Evolutionary conservation across 306 rosid species (phyloP), one percentile per base, ranked within the genome.

Genomic region (Cyclanthera cordifolia): DNA sequence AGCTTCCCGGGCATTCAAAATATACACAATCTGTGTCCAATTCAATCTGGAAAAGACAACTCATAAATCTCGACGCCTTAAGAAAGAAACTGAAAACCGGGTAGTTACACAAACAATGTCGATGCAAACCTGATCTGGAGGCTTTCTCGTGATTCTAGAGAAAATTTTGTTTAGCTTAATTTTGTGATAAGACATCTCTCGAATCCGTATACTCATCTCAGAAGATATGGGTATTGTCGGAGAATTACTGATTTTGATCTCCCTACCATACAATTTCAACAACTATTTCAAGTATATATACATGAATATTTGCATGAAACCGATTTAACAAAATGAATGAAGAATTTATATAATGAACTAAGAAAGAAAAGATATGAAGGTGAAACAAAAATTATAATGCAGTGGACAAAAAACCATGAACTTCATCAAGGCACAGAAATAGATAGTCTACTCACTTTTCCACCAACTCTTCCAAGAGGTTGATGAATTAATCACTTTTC

Each of bases 401-500:
- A n/a, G 53, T 1, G 10, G 21, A 49, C 8, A 49, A 49, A 49
- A 49, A 5, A 37, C 10, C 60, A 54, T 54, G n/a, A 24, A 54
- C 46, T 25, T 67, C 56, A 25, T n/a, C n/a, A 53, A 23, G 1
- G 19, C 41, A 23, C 41, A 37, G 41, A 53, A 55, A 16, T 14
- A 4, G 11, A 30, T 25, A 55, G 47, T 54, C 3, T 19, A 76
- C 94, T 82, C 82, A 90, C 99, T 77, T 69, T 82, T 52, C 95
- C 99, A 53, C 96, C 94, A 50, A 82, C 76, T 65, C 86, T 78
- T 74, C 96, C 96, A 76, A 86, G 90, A 0, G 99, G 95, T 71
- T 93, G 95, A 86, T 90, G 99, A 69, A 93, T 93, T 96, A n/a
- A 93, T 93, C 59, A 90, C 96, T 81, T 79, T 90, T 8, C 95